Evolutionary conservation across 2,329 filamentous ascomycete species (phyloP).

Genomic region (Aureobasidium sp.): DNA sequence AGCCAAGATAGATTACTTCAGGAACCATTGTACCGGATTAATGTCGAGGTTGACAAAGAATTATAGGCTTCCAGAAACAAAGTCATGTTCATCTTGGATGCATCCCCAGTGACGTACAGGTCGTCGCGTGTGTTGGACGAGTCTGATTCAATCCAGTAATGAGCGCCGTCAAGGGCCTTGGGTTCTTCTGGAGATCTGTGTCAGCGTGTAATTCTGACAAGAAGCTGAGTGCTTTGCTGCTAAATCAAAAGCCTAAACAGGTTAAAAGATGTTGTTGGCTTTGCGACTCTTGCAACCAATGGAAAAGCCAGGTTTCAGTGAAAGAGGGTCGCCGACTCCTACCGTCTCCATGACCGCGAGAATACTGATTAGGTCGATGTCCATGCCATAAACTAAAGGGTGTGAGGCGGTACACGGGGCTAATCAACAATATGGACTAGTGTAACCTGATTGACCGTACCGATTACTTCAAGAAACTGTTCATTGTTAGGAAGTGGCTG

Average conservation of each 20-base stretch:
- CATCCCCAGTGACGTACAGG: conserved; percentile 43
- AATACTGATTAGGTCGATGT: conserved; percentile 26
- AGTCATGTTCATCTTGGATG: conserved; percentile 45
- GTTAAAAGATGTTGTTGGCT: conserved; percentile 34
- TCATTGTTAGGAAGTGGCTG: background rate
- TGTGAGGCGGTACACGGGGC: background rate
- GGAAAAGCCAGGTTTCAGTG: conserved; percentile 32
- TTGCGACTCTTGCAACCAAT: conserved; percentile 24
- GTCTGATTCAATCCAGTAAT: conserved; percentile 52
- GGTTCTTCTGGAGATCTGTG: conserved; percentile 16
- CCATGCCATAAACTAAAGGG: conserved; percentile 24
- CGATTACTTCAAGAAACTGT: conserved; percentile 7
- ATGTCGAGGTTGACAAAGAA: conserved; percentile 20
- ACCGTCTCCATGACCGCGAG: conserved; percentile 29
- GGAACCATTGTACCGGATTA: conserved; percentile 18
- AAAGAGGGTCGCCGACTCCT: conserved; percentile 32
- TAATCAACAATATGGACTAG: background rate
- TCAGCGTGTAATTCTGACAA: background rate
- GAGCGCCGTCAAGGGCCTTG: conserved; percentile 40
- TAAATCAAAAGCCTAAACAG: conserved; percentile 22
- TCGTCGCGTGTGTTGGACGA: conserved; percentile 48
- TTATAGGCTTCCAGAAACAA: conserved; percentile 45
- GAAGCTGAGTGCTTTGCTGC: too few species aligned
- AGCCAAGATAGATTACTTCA: conserved; percentile 28
- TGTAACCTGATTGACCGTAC: conserved; percentile 7